These are phyloP conservation scores for Saxophila tyrrhenica DNA, from an alignment of 495 filamentous ascomycete species.

Conservation along the genomic window DNA sequence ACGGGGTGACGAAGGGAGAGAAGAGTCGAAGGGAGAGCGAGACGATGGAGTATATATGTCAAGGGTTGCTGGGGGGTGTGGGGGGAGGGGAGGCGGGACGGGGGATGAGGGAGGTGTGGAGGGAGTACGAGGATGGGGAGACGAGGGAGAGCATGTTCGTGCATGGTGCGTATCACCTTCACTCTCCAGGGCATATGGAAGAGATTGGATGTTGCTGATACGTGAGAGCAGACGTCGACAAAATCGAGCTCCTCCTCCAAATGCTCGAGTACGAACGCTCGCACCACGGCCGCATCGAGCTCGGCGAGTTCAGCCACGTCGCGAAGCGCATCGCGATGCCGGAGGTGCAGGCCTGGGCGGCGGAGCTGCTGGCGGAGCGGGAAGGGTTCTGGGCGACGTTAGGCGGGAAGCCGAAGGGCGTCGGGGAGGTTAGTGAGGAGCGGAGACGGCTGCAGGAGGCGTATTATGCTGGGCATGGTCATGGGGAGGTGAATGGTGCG, in stretches of 20 bases:
- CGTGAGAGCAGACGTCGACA: constrained; percentile 48
- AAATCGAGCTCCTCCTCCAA: constrained; percentile 86
- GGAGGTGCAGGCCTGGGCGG: constrained; percentile 71
- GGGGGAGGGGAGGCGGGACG: constrained; percentile 49
- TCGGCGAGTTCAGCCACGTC: constrained; percentile 76
- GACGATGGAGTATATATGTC: constrained; percentile 82
- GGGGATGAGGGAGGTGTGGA: constrained; percentile 67
- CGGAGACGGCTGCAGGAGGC: constrained; percentile 17
- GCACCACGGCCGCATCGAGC: constrained; percentile 50
- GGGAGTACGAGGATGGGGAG: constrained; percentile 81
- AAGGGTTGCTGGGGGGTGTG: constrained; percentile 59
- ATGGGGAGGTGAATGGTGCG: not conserved
- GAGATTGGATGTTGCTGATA: not conserved
- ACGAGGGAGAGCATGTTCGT: constrained; percentile 81
- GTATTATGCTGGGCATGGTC: constrained; percentile 13
- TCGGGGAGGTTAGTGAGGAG: constrained; percentile 9
- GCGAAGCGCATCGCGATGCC: constrained; percentile 56
- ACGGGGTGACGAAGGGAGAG: constrained; percentile 58
- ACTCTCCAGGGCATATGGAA: too few relatives aligned
- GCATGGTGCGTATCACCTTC: constrained; percentile 53
- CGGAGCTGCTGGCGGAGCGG: constrained; percentile 64
- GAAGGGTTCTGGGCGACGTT: constrained; percentile 54
- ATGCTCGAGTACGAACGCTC: constrained; percentile 93
- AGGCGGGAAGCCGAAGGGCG: constrained; percentile 18
- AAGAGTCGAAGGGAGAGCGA: constrained; percentile 75